Percentiles rank a stretch among this genome's conserved stretches.
Evolutionary conservation across 140 eudicot species (phyloP).

Genomic region (Oenanthe javanica): DNA sequence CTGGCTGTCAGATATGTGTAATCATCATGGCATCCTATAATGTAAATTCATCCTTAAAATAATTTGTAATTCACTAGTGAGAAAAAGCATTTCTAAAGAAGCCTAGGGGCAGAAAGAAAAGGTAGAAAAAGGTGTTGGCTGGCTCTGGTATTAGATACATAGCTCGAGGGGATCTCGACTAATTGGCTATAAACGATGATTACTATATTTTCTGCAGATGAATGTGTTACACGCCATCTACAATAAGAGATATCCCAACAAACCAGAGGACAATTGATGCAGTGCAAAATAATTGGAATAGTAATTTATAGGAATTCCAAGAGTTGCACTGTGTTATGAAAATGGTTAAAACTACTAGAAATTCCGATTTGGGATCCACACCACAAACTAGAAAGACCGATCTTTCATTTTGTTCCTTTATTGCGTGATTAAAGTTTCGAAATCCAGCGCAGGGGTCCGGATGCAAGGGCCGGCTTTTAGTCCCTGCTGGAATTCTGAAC

Average conservation of each 20-base stretch:
- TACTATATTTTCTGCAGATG: background rate
- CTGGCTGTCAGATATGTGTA: background rate
- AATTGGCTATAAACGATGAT: background rate
- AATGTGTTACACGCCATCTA: background rate
- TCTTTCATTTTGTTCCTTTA: no score
- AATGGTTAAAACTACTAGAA: background rate
- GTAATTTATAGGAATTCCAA: background rate
- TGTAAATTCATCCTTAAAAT: background rate
- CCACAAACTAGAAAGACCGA: background rate
- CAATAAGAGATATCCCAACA: background rate
- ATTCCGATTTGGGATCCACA: background rate
- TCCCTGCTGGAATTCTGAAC: no score
- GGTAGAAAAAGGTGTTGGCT: background rate
- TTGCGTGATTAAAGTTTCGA: background rate
- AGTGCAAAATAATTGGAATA: background rate
- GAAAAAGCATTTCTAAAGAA: background rate
- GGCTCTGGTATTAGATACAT: background rate
- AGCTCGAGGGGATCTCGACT: background rate
- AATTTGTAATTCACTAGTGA: background rate
- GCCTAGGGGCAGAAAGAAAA: background rate
- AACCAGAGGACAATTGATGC: background rate
- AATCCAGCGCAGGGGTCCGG: no score
- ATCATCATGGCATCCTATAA: background rate
- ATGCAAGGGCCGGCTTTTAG: no score
- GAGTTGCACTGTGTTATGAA: background rate